Conservation (phyloP, 768 basidiomycete species). For the Scleroderma citrinum region DNA sequence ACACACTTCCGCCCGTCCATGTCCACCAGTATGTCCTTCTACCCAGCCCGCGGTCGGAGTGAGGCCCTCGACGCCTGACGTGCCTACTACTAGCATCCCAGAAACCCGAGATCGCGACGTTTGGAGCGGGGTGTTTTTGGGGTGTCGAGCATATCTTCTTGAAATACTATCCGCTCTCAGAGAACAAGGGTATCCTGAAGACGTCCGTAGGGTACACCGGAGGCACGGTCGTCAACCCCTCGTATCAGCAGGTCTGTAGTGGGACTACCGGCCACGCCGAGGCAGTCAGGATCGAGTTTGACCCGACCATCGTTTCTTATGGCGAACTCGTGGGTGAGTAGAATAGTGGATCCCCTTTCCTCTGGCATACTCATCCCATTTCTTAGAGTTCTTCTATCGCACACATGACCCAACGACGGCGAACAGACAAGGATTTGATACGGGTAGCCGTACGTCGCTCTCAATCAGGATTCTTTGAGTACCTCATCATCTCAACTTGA, state of each 20-base stretch:
- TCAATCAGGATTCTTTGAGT: too few relatives aligned
- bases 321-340: constrained; percentile 79
- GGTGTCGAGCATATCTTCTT: constrained; percentile 82
- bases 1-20: constrained; percentile 32
- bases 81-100: constrained; percentile 44
- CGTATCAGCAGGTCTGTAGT: constrained; percentile 70
- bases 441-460: constrained; percentile 62
- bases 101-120: constrained; percentile 39
- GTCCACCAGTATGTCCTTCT: constrained; percentile 25
- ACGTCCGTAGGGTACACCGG: constrained; percentile 80
- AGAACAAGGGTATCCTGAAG: constrained; percentile 70
- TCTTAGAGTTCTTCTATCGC: constrained; percentile 85
- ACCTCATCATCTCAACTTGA: too few relatives aligned
- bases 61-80: constrained; percentile 5
- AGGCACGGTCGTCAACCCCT: constrained; percentile 54
- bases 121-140: constrained; percentile 72
- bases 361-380: not conserved
- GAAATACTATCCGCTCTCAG: constrained; percentile 64
- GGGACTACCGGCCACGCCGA: constrained; percentile 88
- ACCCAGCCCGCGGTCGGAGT: not conserved
- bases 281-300: constrained; percentile 80
- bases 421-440: constrained; percentile 73
- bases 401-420: constrained; percentile 88
- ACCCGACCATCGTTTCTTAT: constrained; percentile 71
- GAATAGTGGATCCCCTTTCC: not conserved